Conservation (phyloP, 2,329 filamentous ascomycete species). For the Pseudopyricularia javanii region DNA sequence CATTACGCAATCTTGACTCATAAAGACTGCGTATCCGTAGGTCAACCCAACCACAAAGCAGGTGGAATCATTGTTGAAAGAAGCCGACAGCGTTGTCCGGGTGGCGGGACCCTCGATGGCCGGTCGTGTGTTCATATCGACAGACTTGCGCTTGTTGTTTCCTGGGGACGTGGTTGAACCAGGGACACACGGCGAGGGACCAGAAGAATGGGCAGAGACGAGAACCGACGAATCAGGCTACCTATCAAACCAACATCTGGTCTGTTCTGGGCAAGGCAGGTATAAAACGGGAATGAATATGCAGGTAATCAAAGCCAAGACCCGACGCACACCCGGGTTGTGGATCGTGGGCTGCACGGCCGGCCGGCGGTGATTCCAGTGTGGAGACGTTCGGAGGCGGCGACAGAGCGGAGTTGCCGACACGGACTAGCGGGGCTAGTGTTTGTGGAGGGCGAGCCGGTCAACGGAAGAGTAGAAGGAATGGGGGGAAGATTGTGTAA, state of each 20-base stretch:
- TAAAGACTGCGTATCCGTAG: slow-evolving; percentile 41
- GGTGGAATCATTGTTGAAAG: slow-evolving; percentile 75
- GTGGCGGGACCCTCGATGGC: slow-evolving; percentile 67
- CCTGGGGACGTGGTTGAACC: not conserved
- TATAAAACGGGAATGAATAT: not conserved
- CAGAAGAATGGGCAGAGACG: too few relatives aligned
- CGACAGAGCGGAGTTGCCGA: not conserved
- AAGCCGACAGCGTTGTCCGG: slow-evolving; percentile 66
- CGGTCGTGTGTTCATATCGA: slow-evolving; percentile 75
- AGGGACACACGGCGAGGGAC: not conserved
- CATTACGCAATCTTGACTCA: not conserved
- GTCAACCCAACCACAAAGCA: slow-evolving; percentile 83
- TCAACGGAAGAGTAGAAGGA: too few relatives aligned
- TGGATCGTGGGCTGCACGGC: not conserved
- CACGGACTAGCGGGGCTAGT: not conserved
- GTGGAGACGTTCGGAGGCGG: not conserved
- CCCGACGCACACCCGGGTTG: not conserved
- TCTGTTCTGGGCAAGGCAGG: not conserved
- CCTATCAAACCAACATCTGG: not conserved
- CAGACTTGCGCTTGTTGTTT: not conserved
- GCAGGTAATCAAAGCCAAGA: not conserved
- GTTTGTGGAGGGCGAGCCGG: too few relatives aligned
- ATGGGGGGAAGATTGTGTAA: too few relatives aligned
- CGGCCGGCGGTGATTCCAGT: not conserved
- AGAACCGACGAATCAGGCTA: too few relatives aligned